These are phyloP conservation scores for Perkinsus marinus DNA, from an alignment of 169 alveolate genomes.

Conservation along the genomic window DNA sequence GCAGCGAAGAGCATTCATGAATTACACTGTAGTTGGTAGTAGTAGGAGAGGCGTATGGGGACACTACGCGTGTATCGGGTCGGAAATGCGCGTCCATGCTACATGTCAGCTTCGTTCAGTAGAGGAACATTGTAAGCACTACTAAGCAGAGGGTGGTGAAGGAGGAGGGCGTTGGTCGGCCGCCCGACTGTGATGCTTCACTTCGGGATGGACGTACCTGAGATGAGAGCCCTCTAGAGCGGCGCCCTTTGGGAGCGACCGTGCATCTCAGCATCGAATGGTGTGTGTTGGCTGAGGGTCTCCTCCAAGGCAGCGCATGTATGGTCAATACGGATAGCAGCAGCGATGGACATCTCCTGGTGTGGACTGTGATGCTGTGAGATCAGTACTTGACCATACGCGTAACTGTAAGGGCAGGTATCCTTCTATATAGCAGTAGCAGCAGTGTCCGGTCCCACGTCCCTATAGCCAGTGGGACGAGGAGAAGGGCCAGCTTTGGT, in stretches of 20 bases:
- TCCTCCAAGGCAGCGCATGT: not conserved
- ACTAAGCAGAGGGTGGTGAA: too few species aligned
- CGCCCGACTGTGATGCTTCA: not conserved
- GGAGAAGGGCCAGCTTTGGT: not conserved
- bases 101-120: too few species aligned
- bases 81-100: too few species aligned
- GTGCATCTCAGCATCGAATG: not conserved
- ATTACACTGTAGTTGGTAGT: too few species aligned
- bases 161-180: not conserved
- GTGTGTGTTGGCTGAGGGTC: not conserved
- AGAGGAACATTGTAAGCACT: too few species aligned
- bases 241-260: too few species aligned
- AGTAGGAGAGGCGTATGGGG: too few species aligned
- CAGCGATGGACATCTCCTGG: not conserved
- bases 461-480: not conserved
- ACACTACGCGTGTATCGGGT: too few species aligned
- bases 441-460: not conserved
- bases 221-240: too few species aligned
- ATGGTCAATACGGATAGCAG: not conserved
- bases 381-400: not conserved
- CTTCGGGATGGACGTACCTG: not conserved
- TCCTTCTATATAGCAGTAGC: not conserved
- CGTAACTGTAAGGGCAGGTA: not conserved
- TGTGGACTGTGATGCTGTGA: not conserved
- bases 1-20: too few species aligned